phyloP scores from a whole-genome alignment of 2,329 filamentous ascomycete species.

The Ambrosiella beaveri region DNA sequence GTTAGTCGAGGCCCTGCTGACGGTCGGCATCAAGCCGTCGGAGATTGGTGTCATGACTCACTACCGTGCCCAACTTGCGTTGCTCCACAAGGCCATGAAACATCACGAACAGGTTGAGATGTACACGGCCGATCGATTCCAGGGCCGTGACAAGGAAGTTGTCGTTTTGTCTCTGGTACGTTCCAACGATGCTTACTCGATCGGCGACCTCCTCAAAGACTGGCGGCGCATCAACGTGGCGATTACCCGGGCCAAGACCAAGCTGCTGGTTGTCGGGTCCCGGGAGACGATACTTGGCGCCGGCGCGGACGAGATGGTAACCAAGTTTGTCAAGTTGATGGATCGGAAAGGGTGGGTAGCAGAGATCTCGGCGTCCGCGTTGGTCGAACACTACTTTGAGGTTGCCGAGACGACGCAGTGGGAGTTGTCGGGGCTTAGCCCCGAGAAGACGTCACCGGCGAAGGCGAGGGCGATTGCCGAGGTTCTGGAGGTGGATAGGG shows the following conservation, averaged over 20 bases:
- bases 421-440: constrained; percentile 3
- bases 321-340: constrained; percentile 60
- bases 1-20: constrained; percentile 62
- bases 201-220: constrained; percentile 84
- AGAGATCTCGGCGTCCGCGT: constrained; percentile 46
- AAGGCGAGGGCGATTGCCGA: background rate
- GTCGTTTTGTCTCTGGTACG: constrained; percentile 76
- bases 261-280: constrained; percentile 77
- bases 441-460: constrained; percentile 14
- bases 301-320: constrained; percentile 58
- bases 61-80: constrained; percentile 78
- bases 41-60: constrained; percentile 94
- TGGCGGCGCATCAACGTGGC: constrained; percentile 92
- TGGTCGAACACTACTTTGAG: constrained; percentile 39
- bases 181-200: constrained; percentile 61
- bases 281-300: constrained; percentile 59
- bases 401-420: constrained; percentile 36
- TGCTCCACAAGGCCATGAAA: constrained; percentile 58
- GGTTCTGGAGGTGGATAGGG: constrained; percentile 15
- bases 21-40: constrained; percentile 51
- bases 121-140: constrained; percentile 93
- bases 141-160: constrained; percentile 89
- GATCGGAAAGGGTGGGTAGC: constrained; percentile 64
- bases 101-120: constrained; percentile 56
- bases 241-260: constrained; percentile 81